Conservation (phyloP, 257 asterid genomes). For the Solanum tarijense region DNA sequence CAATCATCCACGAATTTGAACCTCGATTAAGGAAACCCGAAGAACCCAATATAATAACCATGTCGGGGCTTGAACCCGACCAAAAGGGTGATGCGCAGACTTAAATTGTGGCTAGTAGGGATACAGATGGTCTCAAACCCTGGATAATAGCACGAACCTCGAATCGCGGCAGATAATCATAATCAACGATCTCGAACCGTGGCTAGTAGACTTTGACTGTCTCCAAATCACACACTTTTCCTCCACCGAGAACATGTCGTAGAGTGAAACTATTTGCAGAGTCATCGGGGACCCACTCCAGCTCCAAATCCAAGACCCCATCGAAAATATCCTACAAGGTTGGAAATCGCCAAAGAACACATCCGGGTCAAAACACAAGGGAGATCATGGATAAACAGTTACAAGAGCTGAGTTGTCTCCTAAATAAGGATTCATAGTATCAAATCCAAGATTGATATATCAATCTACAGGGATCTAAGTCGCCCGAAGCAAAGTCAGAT, state of each 20-base stretch:
- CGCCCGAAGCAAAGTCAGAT: not conserved
- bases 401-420: not conserved
- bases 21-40: not conserved
- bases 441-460: not conserved
- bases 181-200: not conserved
- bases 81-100: not conserved
- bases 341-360: not conserved
- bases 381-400: not conserved
- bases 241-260: fast-evolving
- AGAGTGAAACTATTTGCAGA: not conserved
- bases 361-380: not conserved
- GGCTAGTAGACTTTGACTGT: not conserved
- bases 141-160: not conserved
- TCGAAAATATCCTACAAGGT: not conserved
- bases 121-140: not conserved
- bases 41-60: not conserved
- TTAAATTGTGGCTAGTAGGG: not conserved
- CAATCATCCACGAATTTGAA: not conserved
- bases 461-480: not conserved
- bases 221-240: not conserved
- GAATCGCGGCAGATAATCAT: no score
- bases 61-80: not conserved
- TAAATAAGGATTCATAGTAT: no score
- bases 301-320: not conserved
- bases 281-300: not conserved